Evolutionary conservation across 2,329 filamentous ascomycete species (phyloP).

Genomic region (Alternaria hordeiaustralica): DNA sequence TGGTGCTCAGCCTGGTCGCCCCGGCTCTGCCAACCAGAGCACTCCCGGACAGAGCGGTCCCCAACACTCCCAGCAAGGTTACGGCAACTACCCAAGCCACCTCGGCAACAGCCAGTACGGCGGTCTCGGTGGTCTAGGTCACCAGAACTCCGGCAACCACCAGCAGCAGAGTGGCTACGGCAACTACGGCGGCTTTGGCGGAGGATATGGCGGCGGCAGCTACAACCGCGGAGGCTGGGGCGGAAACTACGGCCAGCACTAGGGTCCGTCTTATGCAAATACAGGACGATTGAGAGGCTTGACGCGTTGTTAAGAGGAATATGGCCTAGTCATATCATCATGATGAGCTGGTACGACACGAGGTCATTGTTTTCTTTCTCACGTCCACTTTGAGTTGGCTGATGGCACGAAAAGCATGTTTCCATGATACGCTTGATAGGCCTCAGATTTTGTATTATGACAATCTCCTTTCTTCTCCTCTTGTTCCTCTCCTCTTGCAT

Average conservation of each 20-base stretch:
- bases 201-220: slow-evolving; percentile 50
- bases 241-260: slow-evolving; percentile 54
- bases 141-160: slow-evolving; percentile 54
- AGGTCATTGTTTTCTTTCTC: slow-evolving; percentile 26
- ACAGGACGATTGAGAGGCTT: slow-evolving; percentile 6
- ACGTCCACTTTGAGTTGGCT: slow-evolving; percentile 28
- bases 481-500: slow-evolving; percentile 39
- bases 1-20: slow-evolving; percentile 65
- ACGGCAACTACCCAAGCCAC: slow-evolving; percentile 62
- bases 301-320: slow-evolving; percentile 14
- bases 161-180: slow-evolving; percentile 54
- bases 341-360: slow-evolving; percentile 30
- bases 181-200: slow-evolving; percentile 51
- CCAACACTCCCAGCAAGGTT: slow-evolving; percentile 63
- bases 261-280: slow-evolving; percentile 13
- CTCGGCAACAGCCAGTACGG: slow-evolving; percentile 59
- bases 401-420: slow-evolving; percentile 34
- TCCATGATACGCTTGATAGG: slow-evolving; percentile 32
- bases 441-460: slow-evolving; percentile 45
- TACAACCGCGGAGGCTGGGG: slow-evolving; percentile 58
- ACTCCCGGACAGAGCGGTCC: slow-evolving; percentile 60
- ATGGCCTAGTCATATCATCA: slow-evolving; percentile 33
- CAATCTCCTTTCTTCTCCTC: slow-evolving; percentile 32
- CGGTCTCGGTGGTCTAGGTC: slow-evolving; percentile 60
- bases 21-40: slow-evolving; percentile 68